Evolutionary conservation across 2,329 filamentous ascomycete species (phyloP).

Genomic region (Aspergillus brunneoviolaceus): DNA sequence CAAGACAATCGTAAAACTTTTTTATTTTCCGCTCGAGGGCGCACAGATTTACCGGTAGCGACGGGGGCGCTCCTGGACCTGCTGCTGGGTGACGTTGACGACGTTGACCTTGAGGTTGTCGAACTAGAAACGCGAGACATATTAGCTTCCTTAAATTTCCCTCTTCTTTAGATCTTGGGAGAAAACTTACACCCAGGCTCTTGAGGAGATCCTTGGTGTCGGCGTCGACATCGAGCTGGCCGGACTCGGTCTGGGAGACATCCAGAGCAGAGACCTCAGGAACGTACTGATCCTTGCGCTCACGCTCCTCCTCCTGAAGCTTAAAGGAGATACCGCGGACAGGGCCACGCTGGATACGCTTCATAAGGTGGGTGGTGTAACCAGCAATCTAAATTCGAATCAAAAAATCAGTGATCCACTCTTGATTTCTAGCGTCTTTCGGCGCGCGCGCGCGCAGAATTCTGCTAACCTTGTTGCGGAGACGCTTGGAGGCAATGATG

Average conservation of each 20-base stretch:
- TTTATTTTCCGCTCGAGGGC: constrained; percentile 14
- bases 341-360: constrained; percentile 98
- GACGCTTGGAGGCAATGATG: constrained; percentile 97
- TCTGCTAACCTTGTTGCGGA: constrained; percentile 90
- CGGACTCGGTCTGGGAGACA: constrained; percentile 89
- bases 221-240: constrained; percentile 89
- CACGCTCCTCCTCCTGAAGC: constrained; percentile 99
- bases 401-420: neutral
- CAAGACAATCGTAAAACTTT: constrained; percentile 30
- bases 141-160: neutral
- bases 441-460: neutral
- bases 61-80: constrained; percentile 77
- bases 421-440: neutral
- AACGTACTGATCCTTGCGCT: constrained; percentile 99
- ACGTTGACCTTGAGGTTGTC: constrained; percentile 97
- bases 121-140: constrained; percentile 61
- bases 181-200: constrained; percentile 86
- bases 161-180: neutral
- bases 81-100: constrained; percentile 82
- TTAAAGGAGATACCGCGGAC: constrained; percentile 99
- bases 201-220: constrained; percentile 99
- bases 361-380: constrained; percentile 99
- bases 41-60: constrained; percentile 49
- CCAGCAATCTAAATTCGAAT: constrained; percentile 72
- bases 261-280: constrained; percentile 98